Base-by-base conservation (phyloP, 495 filamentous ascomycete species). In the Paragyromitra xinjiangensis region DNA sequence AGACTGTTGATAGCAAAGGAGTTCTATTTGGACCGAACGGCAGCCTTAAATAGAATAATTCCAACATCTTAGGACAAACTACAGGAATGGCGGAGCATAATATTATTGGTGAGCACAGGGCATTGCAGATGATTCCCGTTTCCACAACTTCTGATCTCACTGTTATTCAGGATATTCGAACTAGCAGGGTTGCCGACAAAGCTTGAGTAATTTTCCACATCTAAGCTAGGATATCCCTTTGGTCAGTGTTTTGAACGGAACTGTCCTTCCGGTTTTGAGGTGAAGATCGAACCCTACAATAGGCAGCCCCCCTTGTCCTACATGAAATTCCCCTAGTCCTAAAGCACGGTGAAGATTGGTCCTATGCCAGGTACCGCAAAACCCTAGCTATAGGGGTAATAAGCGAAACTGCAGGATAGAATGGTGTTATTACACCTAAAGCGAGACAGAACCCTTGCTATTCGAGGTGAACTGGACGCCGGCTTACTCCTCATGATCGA, bases 41-140 rank as follows among this genome's bases (percentile, higher is more conserved):
- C 22, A 24, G n/a, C 5, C 45, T 71, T 29, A 71, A 45, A 71
- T 71, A 71, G 37, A 71, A 29, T 5, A n/a, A 29, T 64, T 24
- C 29, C 37, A 44, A 26, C 11, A 42, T 37, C 37, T 63, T 22
- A 39, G 14, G 37, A 40, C 6, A 5, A 37, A 16, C 34, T 58
- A 39, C 1, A 11, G 3, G 29, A 39, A 26, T 29, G n/a, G 7
- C 37, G 3, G 26, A 59, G 56, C 12, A n/a, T 37, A 61, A 6
- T n/a, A 29, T 16, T 6, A 59, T 16, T 34, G 26, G 56, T 59
- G 9, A 59, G 16, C 12, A 8, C n/a, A 40, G 1, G 8, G 39
- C 8, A 16, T 44, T 7, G 39, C 37, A 3, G n/a, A 42, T 42
- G 34, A 40, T 9, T 39, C n/a, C n/a, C 59, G 11, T 11, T 63